These are phyloP conservation scores for Tulasnella sp. DNA, from an alignment of 768 basidiomycete genomes.

Conservation along the genomic window DNA sequence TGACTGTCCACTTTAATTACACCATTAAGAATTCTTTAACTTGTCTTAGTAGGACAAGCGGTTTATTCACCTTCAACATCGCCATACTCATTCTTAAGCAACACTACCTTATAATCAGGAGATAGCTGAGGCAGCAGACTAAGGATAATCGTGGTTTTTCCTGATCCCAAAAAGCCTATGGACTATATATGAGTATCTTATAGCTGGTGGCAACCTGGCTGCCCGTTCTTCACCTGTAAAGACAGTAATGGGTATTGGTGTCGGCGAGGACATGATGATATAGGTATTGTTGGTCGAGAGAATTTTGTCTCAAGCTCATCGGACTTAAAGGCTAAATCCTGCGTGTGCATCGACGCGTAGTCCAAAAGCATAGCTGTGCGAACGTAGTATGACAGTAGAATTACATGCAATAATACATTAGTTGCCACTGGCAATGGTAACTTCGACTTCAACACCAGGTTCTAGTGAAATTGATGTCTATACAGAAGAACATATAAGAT, in stretches of 20 bases:
- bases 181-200: background rate
- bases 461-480: constrained; percentile 98
- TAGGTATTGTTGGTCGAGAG: background rate
- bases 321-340: background rate
- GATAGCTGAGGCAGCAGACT: constrained; percentile 72
- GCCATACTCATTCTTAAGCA: constrained; percentile 95
- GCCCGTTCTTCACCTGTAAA: constrained; percentile 56
- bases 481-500: constrained; percentile 1
- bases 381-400: background rate
- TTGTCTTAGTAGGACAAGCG: background rate
- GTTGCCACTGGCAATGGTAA: constrained; percentile 63
- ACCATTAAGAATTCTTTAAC: background rate
- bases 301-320: background rate
- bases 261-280: background rate
- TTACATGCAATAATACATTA: background rate
- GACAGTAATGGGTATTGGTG: constrained; percentile 71
- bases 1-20: constrained; percentile 67
- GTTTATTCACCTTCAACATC: constrained; percentile 61
- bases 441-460: constrained; percentile 98
- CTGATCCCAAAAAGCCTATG: constrained; percentile 20
- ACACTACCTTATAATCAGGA: constrained; percentile 72
- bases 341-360: background rate
- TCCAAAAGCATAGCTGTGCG: background rate
- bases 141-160: constrained; percentile 44
- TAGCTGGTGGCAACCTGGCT: background rate